These are phyloP conservation scores for Boletus vinaceobasis DNA, from an alignment of 768 basidiomycete genomes.

Conservation along the genomic window DNA sequence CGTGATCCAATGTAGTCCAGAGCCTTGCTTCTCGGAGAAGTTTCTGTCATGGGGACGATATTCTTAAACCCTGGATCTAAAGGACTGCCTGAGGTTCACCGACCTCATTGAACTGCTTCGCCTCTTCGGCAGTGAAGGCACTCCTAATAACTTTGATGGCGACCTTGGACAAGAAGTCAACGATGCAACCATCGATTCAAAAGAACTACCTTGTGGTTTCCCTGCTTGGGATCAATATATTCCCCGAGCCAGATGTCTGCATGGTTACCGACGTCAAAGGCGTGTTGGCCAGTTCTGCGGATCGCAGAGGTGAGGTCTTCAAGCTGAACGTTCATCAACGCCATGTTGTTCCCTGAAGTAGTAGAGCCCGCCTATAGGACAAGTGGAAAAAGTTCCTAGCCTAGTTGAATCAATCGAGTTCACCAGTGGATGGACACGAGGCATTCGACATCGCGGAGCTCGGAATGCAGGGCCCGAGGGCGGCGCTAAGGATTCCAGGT, in stretches of 20 bases:
- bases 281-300: slow-evolving; percentile 13
- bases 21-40: slow-evolving; percentile 27
- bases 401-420: not conserved
- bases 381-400: not conserved
- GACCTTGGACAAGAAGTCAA: slow-evolving; percentile 10
- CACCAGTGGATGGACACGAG: not conserved
- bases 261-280: slow-evolving; percentile 18
- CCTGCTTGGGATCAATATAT: slow-evolving; percentile 8
- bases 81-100: not conserved
- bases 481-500: no score
- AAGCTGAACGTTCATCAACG: slow-evolving; percentile 16
- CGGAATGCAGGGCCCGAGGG: no score
- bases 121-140: slow-evolving; percentile 12
- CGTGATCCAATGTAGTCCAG: slow-evolving; percentile 22
- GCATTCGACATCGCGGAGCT: no score
- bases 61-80: not conserved
- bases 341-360: slow-evolving; percentile 8
- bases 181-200: not conserved
- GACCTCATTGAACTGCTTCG: slow-evolving; percentile 21
- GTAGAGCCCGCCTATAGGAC: no score
- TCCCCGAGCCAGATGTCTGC: slow-evolving; percentile 25
- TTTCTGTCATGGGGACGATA: slow-evolving; percentile 13
- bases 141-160: slow-evolving; percentile 29
- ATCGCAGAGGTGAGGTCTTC: slow-evolving; percentile 19
- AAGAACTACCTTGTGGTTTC: slow-evolving; percentile 5